These are phyloP conservation scores for Citrus hindsii DNA, from an alignment of 345 rosid species.

Conservation along the genomic window DNA sequence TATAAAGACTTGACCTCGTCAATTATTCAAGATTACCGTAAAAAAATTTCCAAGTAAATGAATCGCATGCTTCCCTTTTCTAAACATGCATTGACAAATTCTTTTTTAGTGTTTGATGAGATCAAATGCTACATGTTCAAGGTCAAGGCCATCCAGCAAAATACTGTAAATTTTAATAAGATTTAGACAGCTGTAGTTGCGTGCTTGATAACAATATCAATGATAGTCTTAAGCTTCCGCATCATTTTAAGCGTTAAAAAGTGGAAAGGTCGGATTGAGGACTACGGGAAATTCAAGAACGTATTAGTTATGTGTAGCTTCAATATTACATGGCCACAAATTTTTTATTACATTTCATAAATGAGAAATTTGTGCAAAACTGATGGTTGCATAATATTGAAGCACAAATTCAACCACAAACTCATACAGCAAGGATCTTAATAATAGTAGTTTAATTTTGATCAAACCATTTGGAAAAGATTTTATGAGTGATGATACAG, in stretches of 20 bases:
- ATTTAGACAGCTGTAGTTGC: constrained; percentile 1
- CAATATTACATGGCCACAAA: too few species aligned
- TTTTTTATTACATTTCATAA: too few species aligned
- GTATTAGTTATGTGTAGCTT: too few species aligned
- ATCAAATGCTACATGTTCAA: neutral
- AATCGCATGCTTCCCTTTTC: neutral
- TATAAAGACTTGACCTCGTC: neutral
- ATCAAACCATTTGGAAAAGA: neutral
- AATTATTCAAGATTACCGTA: neutral
- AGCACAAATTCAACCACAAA: too few species aligned
- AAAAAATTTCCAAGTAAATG: neutral
- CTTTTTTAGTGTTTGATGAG: neutral
- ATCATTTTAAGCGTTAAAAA: too few species aligned
- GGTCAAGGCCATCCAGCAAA: neutral
- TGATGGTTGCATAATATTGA: too few species aligned
- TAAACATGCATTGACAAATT: constrained; percentile 1
- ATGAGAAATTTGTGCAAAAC: too few species aligned
- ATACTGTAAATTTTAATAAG: neutral
- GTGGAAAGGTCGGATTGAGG: too few species aligned
- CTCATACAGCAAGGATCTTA: too few species aligned
- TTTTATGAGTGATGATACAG: neutral
- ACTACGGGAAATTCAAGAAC: too few species aligned
- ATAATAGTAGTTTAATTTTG: too few species aligned
- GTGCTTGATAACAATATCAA: neutral
- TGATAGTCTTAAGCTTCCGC: neutral